These are phyloP conservation scores for Casuarina cunninghamiana DNA, from an alignment of 306 rosid species.

Conservation along the genomic window DNA sequence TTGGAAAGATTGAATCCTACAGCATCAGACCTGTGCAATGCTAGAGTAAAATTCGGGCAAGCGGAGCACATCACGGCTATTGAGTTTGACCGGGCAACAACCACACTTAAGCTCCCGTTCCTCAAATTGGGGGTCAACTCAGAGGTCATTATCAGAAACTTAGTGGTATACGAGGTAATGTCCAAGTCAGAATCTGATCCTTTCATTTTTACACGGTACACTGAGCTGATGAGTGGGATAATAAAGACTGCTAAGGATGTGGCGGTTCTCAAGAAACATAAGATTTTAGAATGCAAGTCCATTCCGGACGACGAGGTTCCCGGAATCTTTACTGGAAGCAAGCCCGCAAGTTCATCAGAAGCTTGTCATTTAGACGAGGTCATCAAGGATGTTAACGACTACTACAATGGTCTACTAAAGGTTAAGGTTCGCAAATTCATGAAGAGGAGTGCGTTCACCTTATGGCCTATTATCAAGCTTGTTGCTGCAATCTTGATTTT, in stretches of 20 bases:
- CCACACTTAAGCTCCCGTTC: constrained; percentile 17
- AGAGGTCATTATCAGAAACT: constrained; percentile 34
- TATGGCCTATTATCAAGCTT: background rate
- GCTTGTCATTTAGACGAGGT: background rate
- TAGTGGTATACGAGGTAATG: constrained; percentile 34
- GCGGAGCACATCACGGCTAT: background rate
- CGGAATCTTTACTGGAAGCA: constrained; percentile 23
- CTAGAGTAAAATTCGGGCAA: background rate
- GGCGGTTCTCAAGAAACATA: background rate
- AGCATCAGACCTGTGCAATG: constrained; percentile 5
- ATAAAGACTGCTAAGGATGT: constrained; percentile 28
- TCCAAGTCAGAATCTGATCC: constrained; percentile 24
- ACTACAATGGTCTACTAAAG: background rate
- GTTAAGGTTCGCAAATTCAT: background rate
- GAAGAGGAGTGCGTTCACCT: constrained; percentile 9
- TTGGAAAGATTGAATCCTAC: constrained; percentile 10
- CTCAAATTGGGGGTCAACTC: constrained; percentile 12
- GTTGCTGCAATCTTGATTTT: constrained; percentile 12
- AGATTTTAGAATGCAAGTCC: background rate
- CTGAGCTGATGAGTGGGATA: constrained; percentile 29
- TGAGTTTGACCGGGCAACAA: background rate
- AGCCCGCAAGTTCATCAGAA: constrained; percentile 6
- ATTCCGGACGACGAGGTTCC: background rate
- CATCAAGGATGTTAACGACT: background rate
- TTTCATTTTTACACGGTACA: constrained; percentile 20